Base-by-base conservation (phyloP, 2,329 filamentous ascomycete genomes). In the Ophiocordyceps camponoti-leonardi region DNA sequence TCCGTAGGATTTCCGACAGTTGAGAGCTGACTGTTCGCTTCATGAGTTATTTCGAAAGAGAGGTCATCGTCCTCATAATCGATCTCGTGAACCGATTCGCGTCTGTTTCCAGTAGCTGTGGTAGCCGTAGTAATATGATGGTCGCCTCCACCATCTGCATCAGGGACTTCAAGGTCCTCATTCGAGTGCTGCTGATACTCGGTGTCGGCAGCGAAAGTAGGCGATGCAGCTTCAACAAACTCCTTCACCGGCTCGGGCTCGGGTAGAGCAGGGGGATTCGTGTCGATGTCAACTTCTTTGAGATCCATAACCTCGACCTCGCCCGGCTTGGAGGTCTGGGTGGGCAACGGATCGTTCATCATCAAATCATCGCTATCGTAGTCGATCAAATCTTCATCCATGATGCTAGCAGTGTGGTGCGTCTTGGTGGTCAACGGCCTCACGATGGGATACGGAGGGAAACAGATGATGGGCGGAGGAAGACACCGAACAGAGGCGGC, bases 341-440 rank as follows among this genome's bases (percentile, higher is more conserved):
- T 11, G 14, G n/a, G 18, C 16, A 23, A n/a, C 2, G 35, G 10
- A 5, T 26, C 26, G 18, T 33, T 31, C n/a, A 35, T 31, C 41
- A 45, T 45, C n/a, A 51, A 46, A 28, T 49, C 43, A 40, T 58
- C 63, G 44, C 57, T 61, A 28, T 65, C 63, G 39, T 63, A 66
- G 46, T 62, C 58, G 44, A 65, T 61, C 22, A 63, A 49, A 46
- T 66, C 63, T 14, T 63, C 57, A 37, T 62, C 58, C 8, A 50
- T 47, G 22, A 50, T 54, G 55, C 6, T n/a, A 12, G 35, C n/a
- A 18, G 16, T 19, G 35, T 19, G n/a, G n/a, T 18, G n/a, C n/a
- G 16, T n/a, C 8, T 18, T 19, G 16, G n/a, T 19, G 8, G 8
- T 39, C 16, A 19, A 19, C 35, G 8, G 35, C n/a, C n/a, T 19